Base-by-base conservation (phyloP, 129 eudicot genomes). In the Rutidosis leptorrhynchoides region DNA sequence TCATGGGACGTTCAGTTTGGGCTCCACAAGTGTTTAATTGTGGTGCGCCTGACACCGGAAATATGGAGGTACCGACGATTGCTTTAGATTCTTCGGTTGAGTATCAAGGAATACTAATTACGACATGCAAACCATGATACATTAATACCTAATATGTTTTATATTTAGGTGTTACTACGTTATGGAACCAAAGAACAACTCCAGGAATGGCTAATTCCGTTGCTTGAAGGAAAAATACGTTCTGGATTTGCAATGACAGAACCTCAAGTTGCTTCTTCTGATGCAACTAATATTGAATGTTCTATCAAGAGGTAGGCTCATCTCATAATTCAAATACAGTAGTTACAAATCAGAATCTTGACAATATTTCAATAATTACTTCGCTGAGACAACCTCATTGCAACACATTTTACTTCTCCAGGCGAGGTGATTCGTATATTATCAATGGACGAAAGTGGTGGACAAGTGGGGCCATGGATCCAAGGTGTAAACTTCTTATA, bases 381-480 rank as follows among this genome's bases (percentile, higher is more conserved):
- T n/a, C n/a, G n/a, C n/a, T n/a, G n/a, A n/a, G n/a, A n/a, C n/a
- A n/a, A n/a, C n/a, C n/a, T n/a, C n/a, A n/a, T n/a, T n/a, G n/a
- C n/a, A n/a, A n/a, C n/a, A n/a, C n/a, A n/a, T n/a, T n/a, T n/a
- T n/a, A n/a, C n/a, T n/a, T n/a, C n/a, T n/a, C n/a, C 72, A 93
- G 99, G 48, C 79, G 84, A 25, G 99, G 93, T 15, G 99, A 89
- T 69, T 74, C 80, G 0, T 93, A 93, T 72, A 81, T 93, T 71
- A 82, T 93, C 37, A 93, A 93, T 30, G 99, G 99, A 57, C 84
- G 63, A 67, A 93, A 93, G 70, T 93, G 99, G 99, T 93, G 99
- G 99, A 93, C 99, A 15, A 93, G 99, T 71, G 99, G 99, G 76
- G 99, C 99, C 62, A 93, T 93, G 99, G 99, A 93, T 84, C 99